These are phyloP conservation scores for Crotalaria pallida DNA, from an alignment of 306 rosid species.

Conservation along the genomic window DNA sequence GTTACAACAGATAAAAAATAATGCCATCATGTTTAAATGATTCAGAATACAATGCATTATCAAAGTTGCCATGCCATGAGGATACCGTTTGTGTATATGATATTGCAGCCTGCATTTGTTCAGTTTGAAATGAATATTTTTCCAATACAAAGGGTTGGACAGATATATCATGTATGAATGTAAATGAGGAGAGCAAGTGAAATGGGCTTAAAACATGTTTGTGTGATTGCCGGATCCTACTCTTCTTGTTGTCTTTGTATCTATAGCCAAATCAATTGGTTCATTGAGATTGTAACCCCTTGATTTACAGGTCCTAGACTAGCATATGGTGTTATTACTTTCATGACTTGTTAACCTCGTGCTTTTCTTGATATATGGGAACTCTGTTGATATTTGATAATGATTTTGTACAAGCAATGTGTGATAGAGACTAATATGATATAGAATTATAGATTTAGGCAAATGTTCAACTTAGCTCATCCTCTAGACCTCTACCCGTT, in stretches of 20 bases:
- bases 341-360: conserved; percentile 14
- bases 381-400: background rate
- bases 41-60: conserved; percentile 18
- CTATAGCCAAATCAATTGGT: conserved; percentile 23
- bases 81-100: conserved; percentile 31
- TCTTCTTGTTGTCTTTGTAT: background rate
- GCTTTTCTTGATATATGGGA: conserved; percentile 10
- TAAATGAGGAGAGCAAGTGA: conserved; percentile 19
- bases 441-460: too few relatives aligned
- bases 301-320: conserved; percentile 12
- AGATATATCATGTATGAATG: conserved; percentile 23
- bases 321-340: conserved; percentile 8
- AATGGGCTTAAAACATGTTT: conserved; percentile 20
- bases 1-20: conserved; percentile 86
- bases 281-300: conserved; percentile 29
- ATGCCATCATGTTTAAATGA: conserved; percentile 4
- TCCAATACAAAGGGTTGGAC: conserved; percentile 14
- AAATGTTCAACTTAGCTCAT: too few relatives aligned
- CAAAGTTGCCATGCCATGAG: conserved; percentile 11
- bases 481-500: too few relatives aligned
- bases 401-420: background rate
- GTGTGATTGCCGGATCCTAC: conserved; percentile 14
- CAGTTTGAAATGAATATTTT: conserved; percentile 5
- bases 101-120: conserved; percentile 20
- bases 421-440: background rate